Conservation (phyloP, 345 rosid species). For the Zanthoxylum bungeanum region DNA sequence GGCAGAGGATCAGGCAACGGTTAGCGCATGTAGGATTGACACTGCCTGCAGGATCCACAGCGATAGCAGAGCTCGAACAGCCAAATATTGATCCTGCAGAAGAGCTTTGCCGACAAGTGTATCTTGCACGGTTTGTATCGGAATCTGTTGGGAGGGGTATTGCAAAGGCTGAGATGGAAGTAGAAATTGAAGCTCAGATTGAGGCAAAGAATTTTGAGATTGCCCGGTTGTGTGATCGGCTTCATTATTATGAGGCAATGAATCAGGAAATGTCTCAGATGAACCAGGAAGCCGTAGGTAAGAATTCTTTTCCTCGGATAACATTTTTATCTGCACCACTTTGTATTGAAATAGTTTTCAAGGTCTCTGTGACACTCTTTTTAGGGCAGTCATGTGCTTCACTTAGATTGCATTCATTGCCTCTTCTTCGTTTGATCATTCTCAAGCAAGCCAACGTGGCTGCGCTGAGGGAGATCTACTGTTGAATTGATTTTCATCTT, state of each 20-base stretch:
- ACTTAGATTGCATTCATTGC: neutral
- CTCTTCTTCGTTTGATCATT: neutral
- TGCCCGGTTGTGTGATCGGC: conserved; percentile 65
- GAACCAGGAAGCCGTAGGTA: conserved; percentile 89
- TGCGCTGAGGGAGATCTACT: neutral
- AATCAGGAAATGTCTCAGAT: conserved; percentile 87
- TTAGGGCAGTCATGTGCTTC: neutral
- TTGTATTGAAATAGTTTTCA: neutral
- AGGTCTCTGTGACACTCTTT: neutral
- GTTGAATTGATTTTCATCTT: neutral
- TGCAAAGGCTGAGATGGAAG: conserved; percentile 71
- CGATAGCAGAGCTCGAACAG: conserved; percentile 32
- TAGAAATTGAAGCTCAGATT: conserved; percentile 63
- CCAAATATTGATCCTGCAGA: conserved; percentile 40
- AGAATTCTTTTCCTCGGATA: conserved; percentile 18
- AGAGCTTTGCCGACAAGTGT: conserved; percentile 59
- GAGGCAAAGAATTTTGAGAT: conserved; percentile 87
- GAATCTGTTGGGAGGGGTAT: conserved; percentile 58
- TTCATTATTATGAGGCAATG: conserved; percentile 75
- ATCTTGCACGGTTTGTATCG: conserved; percentile 63
- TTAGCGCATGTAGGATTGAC: conserved; percentile 55
- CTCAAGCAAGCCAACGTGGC: neutral
- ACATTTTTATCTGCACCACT: neutral
- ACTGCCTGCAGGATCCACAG: conserved; percentile 50
- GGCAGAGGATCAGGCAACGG: conserved; percentile 69